A percentile compares a stretch with the other conserved stretches of the same genome.
phyloP scores from a whole-genome alignment of 345 rosid species.

The Microcos paniculata region DNA sequence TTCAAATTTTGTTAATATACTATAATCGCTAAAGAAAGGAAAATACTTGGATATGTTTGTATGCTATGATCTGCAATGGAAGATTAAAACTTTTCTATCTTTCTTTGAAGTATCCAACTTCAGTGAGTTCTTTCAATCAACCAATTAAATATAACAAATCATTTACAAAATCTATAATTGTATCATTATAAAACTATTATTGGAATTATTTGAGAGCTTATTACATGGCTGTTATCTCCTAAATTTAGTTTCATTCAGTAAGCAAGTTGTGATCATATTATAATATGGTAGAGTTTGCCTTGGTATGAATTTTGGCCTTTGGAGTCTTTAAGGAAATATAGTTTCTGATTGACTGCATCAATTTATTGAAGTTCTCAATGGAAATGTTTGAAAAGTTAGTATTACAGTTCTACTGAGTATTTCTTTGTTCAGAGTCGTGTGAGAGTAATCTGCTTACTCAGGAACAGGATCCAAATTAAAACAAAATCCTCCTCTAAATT shows the following conservation, averaged over 20 bases:
- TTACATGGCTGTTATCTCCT: not conserved
- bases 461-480: not conserved
- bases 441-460: not conserved
- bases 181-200: not conserved
- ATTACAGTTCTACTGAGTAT: not conserved
- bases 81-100: not conserved
- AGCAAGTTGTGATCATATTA: not conserved
- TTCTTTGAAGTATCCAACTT: conserved; percentile 8
- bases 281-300: not conserved
- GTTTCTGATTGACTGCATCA: not conserved
- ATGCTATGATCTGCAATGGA: not conserved
- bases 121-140: not conserved
- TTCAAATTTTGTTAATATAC: not conserved
- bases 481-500: not conserved
- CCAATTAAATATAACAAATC: not conserved
- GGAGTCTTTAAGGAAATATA: not conserved
- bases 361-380: not conserved
- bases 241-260: not conserved
- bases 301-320: not conserved
- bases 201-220: not conserved
- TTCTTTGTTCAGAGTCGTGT: not conserved
- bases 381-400: not conserved
- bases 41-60: not conserved
- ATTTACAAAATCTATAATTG: not conserved
- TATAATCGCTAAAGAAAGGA: not conserved